Percentiles rank a stretch among this genome's conserved stretches.
Conservation (phyloP, 257 asterid genomes). For the Solanum sparsipilum region DNA sequence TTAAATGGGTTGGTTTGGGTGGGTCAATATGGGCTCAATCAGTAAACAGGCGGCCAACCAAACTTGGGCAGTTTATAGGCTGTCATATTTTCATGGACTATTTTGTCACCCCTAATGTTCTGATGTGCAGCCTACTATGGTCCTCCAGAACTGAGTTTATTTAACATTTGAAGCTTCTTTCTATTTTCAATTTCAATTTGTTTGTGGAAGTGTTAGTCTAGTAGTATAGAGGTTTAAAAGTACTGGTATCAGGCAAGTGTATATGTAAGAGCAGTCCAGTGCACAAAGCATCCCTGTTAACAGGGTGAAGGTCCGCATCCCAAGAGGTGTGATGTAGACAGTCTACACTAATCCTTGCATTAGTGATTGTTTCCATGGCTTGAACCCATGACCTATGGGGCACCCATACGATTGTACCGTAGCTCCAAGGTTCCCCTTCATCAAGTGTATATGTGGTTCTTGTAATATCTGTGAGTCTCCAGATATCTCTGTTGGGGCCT, state of each 20-base stretch:
- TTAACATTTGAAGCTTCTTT: neutral
- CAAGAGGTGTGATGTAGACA: neutral
- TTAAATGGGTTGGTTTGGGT: neutral
- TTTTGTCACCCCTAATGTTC: neutral
- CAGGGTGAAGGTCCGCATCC: neutral
- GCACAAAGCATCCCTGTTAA: neutral
- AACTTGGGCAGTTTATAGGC: neutral
- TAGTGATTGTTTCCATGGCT: neutral
- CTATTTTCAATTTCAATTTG: neutral
- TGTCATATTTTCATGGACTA: neutral
- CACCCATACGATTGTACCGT: neutral
- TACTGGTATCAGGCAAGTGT: neutral
- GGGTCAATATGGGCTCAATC: neutral
- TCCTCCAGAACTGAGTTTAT: neutral
- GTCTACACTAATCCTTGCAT: neutral
- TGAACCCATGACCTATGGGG: neutral
- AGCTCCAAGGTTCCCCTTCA: neutral
- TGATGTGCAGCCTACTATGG: neutral
- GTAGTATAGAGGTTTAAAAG: neutral
- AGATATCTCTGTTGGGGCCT: neutral
- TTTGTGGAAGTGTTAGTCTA: neutral
- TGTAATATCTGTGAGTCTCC: neutral
- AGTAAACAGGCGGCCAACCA: neutral
- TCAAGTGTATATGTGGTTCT: neutral
- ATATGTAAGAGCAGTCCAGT: neutral